Evolutionary conservation across 129 eudicot genomes (phyloP).

Genomic region (Oenanthe sinensis): DNA sequence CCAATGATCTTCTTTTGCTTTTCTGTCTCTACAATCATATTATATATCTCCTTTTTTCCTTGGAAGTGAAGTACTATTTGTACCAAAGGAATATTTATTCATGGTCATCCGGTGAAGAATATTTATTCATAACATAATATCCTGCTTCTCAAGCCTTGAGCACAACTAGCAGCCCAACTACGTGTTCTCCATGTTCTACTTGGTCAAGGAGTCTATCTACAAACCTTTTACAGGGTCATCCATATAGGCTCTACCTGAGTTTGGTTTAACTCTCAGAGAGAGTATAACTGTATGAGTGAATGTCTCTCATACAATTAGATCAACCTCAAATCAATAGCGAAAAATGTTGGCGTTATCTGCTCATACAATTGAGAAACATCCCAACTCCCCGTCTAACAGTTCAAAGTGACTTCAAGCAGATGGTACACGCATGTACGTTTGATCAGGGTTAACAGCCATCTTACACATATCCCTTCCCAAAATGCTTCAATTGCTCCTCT

Average conservation of each 20-base stretch:
- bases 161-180: slow-evolving; percentile 50
- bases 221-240: slow-evolving; percentile 72
- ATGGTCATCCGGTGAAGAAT: slow-evolving; percentile 38
- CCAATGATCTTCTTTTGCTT: slow-evolving; percentile 75
- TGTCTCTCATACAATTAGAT: slow-evolving; percentile 72
- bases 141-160: slow-evolving; percentile 75
- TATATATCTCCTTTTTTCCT: slow-evolving; percentile 44
- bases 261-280: slow-evolving; percentile 33
- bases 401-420: slow-evolving; percentile 80
- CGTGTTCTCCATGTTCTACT: slow-evolving; percentile 46
- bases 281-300: background rate
- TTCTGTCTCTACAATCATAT: slow-evolving; percentile 54
- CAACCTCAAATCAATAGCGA: slow-evolving; percentile 67
- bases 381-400: slow-evolving; percentile 42
- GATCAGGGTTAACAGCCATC: slow-evolving; percentile 46
- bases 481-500: slow-evolving; percentile 24
- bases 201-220: slow-evolving; percentile 39
- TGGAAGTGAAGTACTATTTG: slow-evolving; percentile 55
- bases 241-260: slow-evolving; percentile 12
- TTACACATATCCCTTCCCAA: slow-evolving; percentile 31
- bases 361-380: slow-evolving; percentile 42
- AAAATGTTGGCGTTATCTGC: slow-evolving; percentile 46
- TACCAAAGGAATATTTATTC: slow-evolving; percentile 64
- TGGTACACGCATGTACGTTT: slow-evolving; percentile 59
- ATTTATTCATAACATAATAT: slow-evolving; percentile 56